These are phyloP conservation scores for Myochromella boudieri DNA, from an alignment of 768 basidiomycete genomes.

Conservation along the genomic window DNA sequence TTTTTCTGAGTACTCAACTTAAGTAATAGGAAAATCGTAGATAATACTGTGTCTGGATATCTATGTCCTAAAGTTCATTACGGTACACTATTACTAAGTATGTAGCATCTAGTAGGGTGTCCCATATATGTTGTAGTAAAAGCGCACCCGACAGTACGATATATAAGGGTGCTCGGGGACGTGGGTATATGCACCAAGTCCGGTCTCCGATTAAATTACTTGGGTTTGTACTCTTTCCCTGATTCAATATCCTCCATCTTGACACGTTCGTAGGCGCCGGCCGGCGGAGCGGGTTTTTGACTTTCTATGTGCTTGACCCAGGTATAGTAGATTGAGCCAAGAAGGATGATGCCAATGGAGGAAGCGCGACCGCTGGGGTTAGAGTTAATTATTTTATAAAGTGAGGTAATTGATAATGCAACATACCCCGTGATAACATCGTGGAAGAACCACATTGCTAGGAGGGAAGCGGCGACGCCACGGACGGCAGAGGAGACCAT, in stretches of 20 bases:
- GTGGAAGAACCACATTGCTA: conserved; percentile 78
- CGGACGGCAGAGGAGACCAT: conserved; percentile 97
- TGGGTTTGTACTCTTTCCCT: conserved; percentile 32
- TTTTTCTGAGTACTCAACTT: too few relatives aligned
- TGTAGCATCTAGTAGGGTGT: too few relatives aligned
- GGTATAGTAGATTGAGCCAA: conserved; percentile 83
- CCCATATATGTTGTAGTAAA: too few relatives aligned
- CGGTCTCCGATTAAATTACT: too few relatives aligned
- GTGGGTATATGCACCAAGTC: too few relatives aligned
- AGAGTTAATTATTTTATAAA: conserved; percentile 4
- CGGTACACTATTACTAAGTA: too few relatives aligned
- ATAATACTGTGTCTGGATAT: too few relatives aligned
- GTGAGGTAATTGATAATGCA: not conserved
- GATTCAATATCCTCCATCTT: conserved; percentile 64
- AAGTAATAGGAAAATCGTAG: too few relatives aligned
- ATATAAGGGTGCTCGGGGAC: too few relatives aligned
- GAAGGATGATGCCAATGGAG: conserved; percentile 79
- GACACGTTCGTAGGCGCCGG: conserved; percentile 56
- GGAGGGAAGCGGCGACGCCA: conserved; percentile 86
- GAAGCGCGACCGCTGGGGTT: conserved; percentile 70
- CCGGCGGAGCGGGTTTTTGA: conserved; percentile 28
- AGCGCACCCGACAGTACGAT: too few relatives aligned
- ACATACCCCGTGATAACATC: conserved; percentile 81
- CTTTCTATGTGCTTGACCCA: conserved; percentile 83
- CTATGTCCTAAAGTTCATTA: too few relatives aligned